A percentile compares a stretch with the other conserved stretches of the same genome.
Evolutionary conservation across 352 stramenopile species (phyloP).

Genomic region (Pythium catenulatum): DNA sequence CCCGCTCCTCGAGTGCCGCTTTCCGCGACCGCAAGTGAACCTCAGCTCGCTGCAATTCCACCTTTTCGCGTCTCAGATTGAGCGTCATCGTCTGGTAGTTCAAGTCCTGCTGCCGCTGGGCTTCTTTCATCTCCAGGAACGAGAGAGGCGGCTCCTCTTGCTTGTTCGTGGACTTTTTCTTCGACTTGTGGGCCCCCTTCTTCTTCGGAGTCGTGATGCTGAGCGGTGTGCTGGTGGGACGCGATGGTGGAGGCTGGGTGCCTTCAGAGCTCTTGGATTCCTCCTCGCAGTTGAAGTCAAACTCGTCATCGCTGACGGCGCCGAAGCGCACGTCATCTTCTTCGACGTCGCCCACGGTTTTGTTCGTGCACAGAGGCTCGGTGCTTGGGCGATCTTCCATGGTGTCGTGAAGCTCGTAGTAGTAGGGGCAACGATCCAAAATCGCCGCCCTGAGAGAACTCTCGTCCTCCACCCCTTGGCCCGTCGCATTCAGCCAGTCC

Average conservation of each 20-base stretch:
- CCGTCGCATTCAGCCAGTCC: conserved; percentile 49
- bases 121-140: conserved; percentile 6
- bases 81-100: background rate
- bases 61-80: background rate
- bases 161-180: background rate
- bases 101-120: conserved; percentile 3
- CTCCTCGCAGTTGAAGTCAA: background rate
- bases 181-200: no score
- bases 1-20: background rate
- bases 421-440: conserved; percentile 28
- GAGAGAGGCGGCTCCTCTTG: background rate
- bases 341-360: background rate
- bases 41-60: background rate
- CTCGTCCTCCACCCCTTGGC: conserved; percentile 46
- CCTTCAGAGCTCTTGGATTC: background rate
- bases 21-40: background rate
- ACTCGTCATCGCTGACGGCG: background rate
- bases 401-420: conserved; percentile 36
- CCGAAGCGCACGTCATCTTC: background rate
- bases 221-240: background rate
- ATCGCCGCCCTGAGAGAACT: conserved; percentile 20
- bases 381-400: conserved; percentile 36
- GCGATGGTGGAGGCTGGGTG: background rate
- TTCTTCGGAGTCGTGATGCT: background rate
- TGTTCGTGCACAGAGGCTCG: background rate